A percentile compares a stretch with the other conserved stretches of the same genome.
Conservation (phyloP, 2,329 filamentous ascomycete genomes). For the Truncatella angustata region DNA sequence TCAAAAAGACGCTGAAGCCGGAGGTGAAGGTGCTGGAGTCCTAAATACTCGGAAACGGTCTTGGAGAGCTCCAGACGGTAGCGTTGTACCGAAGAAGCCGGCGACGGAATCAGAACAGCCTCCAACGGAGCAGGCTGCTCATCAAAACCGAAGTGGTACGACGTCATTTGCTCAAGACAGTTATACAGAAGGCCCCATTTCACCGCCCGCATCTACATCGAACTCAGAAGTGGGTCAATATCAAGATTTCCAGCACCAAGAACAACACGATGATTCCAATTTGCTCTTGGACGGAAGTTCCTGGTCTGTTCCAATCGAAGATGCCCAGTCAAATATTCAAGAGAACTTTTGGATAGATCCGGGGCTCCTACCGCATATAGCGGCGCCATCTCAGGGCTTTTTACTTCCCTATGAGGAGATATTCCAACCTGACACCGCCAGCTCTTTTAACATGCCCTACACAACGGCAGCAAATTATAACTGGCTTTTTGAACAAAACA, state of each 20-base stretch:
- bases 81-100: constrained; percentile 46
- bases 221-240: constrained; percentile 6
- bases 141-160: not conserved
- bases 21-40: constrained; percentile 46
- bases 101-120: constrained; percentile 5
- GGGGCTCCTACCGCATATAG: constrained; percentile 24
- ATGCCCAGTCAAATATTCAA: constrained; percentile 3
- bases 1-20: constrained; percentile 55
- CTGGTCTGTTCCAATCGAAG: constrained; percentile 10
- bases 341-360: constrained; percentile 20
- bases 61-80: constrained; percentile 53
- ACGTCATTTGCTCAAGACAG: not conserved
- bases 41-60: constrained; percentile 55
- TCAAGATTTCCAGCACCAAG: constrained; percentile 12
- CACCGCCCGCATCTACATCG: constrained; percentile 8
- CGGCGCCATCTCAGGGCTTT: constrained; percentile 21
- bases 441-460: constrained; percentile 64
- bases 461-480: constrained; percentile 62
- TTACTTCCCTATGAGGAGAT: constrained; percentile 47
- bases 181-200: constrained; percentile 7
- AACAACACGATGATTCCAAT: constrained; percentile 16
- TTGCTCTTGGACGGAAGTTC: not conserved
- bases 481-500: constrained; percentile 56
- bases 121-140: constrained; percentile 3
- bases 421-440: constrained; percentile 61